These are phyloP conservation scores for Psophocarpus tetragonolobus DNA, from an alignment of 306 rosid species.

Conservation along the genomic window DNA sequence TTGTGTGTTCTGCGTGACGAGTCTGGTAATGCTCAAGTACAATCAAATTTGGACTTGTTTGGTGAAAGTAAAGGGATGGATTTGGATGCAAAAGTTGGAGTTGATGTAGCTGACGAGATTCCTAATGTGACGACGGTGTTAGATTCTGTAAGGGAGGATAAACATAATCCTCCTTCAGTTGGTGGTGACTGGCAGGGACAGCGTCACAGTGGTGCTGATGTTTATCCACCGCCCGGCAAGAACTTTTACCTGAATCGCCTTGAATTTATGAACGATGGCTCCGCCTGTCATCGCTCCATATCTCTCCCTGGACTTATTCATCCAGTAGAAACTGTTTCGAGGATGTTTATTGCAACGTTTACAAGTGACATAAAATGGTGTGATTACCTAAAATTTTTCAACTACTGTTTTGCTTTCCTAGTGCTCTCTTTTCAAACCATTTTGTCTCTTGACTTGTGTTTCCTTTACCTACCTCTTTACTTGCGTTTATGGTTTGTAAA, in stretches of 20 bases:
- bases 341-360: slow-evolving; percentile 76
- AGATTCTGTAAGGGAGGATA: slow-evolving; percentile 27
- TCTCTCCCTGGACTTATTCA: slow-evolving; percentile 69
- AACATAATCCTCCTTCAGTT: slow-evolving; percentile 19
- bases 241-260: slow-evolving; percentile 67
- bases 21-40: not conserved
- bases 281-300: slow-evolving; percentile 38
- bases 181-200: slow-evolving; percentile 24
- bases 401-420: slow-evolving; percentile 27
- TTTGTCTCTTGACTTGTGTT: not conserved
- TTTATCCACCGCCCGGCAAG: slow-evolving; percentile 62
- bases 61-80: slow-evolving; percentile 27
- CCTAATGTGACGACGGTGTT: not conserved
- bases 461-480: not conserved
- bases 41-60: slow-evolving; percentile 23
- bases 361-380: slow-evolving; percentile 80
- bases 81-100: slow-evolving; percentile 26
- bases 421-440: not conserved
- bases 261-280: slow-evolving; percentile 31
- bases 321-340: slow-evolving; percentile 64
- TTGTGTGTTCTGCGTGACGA: slow-evolving; percentile 37
- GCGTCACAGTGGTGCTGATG: not conserved
- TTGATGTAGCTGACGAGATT: slow-evolving; percentile 27
- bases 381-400: slow-evolving; percentile 25
- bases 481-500: not conserved